Evolutionary conservation across 371 early-diverging fungal genomes (phyloP).

Genomic region (Rhizomucor pusillus): DNA sequence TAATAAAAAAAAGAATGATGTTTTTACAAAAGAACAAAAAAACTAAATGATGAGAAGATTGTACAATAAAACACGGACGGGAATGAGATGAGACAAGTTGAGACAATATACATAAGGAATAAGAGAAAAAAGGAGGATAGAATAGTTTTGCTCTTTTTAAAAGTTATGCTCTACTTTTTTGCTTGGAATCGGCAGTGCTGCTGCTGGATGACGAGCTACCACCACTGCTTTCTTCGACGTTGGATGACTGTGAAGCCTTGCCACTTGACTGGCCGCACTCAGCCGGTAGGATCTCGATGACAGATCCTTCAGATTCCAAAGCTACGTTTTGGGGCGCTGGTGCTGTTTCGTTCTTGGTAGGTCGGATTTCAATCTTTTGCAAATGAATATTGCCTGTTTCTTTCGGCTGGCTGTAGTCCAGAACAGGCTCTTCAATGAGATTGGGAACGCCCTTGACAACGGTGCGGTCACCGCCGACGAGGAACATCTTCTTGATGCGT

Average conservation of each 20-base stretch:
- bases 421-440: conserved; percentile 38
- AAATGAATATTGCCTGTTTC: conserved; percentile 20
- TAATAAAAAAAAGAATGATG: too few relatives aligned
- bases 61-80: neutral
- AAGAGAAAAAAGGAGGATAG: neutral
- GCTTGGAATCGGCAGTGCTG: conserved; percentile 6
- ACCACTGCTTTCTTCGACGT: conserved; percentile 2
- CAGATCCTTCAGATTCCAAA: conserved; percentile 1
- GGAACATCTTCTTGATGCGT: conserved; percentile 19
- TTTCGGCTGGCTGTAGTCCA: conserved; percentile 34
- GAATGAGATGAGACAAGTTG: too few relatives aligned
- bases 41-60: neutral
- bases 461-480: conserved; percentile 17
- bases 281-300: conserved; percentile 1
- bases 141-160: neutral
- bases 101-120: neutral
- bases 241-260: neutral
- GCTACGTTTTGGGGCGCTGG: too few relatives aligned
- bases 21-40: conserved; percentile 2
- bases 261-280: conserved; percentile 4
- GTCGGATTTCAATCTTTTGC: conserved; percentile 9
- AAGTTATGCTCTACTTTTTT: conserved; percentile 9
- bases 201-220: conserved; percentile 5
- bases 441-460: conserved; percentile 36
- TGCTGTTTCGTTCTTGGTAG: too few relatives aligned